Percentiles rank a stretch among this genome's conserved stretches.
These are phyloP conservation scores for Entomortierella lignicola DNA, from an alignment of 192 early-diverging fungal genomes.

Conservation along the genomic window DNA sequence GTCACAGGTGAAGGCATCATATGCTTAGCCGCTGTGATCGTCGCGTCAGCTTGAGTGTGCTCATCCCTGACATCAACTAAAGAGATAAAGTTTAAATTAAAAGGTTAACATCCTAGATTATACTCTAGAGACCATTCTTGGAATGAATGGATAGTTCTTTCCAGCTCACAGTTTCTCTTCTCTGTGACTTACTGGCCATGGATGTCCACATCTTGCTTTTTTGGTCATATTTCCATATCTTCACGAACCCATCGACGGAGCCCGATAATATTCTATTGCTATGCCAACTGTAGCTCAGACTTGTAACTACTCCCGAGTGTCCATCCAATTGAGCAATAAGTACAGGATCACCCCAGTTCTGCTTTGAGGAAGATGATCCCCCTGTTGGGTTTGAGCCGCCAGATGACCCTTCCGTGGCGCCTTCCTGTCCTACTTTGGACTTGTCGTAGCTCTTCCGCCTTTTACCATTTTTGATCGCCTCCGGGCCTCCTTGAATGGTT, in stretches of 20 bases:
- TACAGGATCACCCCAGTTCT: conserved; percentile 51
- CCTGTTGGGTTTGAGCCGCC: not conserved
- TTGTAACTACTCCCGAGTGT: conserved; percentile 79
- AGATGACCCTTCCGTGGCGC: conserved; percentile 4
- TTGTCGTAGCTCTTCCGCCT: conserved; percentile 31
- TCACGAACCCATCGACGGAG: conserved; percentile 81
- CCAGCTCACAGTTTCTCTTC: not conserved
- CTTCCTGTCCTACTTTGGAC: conserved; percentile 2
- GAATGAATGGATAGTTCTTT: too few relatives aligned
- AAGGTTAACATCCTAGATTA: too few relatives aligned
- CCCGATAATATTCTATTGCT: conserved; percentile 79
- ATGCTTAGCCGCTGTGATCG: conserved; percentile 43
- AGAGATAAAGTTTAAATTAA: too few relatives aligned
- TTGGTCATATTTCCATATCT: conserved; percentile 74
- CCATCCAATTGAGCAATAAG: conserved; percentile 73
- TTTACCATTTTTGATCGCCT: conserved; percentile 34
- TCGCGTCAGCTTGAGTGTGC: conserved; percentile 46
- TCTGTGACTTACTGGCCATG: conserved; percentile 58
- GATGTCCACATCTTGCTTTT: conserved; percentile 68
- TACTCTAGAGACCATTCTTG: too few relatives aligned
- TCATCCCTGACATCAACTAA: conserved; percentile 53
- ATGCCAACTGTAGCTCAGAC: conserved; percentile 77
- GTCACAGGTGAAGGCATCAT: conserved; percentile 46
- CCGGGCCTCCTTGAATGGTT: conserved; percentile 63
- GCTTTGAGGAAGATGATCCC: conserved; percentile 8